Evolutionary conservation across 2,329 filamentous ascomycete genomes (phyloP), one percentile per base, ranked within the genome.

Genomic region (Ophiostoma sp.): DNA sequence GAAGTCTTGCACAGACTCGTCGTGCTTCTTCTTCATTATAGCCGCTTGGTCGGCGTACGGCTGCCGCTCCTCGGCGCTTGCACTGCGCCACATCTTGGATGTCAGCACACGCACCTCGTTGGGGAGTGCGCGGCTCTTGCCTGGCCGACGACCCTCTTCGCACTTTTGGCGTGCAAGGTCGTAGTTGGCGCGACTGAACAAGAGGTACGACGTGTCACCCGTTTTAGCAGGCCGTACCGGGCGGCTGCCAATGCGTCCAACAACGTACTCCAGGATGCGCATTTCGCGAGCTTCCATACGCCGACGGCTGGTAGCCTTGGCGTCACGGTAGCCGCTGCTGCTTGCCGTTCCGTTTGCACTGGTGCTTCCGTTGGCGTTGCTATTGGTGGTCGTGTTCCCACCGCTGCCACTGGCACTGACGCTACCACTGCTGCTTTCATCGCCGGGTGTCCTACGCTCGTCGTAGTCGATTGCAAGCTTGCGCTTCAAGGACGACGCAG

Each of bases 51-150:
- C 88, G 65, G 93, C 84, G 74, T 91, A 98, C 0, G 93, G 93
- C 75, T 85, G 84, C 75, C 89, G 91, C 73, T 87, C 84, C 62
- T 90, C 90, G 5, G 87, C 82, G 1, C 83, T 79, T 0, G 91
- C 87, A 65, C 91, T 89, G 73, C 90, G 91, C 95, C 95, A 99
- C 88, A 95, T 93, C 75, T 90, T 89, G 41, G 93, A 93, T 9
- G 95, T 86, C 76, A 93, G 92, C 66, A 88, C 86, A 45, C 95
- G 90, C 68, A 98, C 90, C 75, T 96, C 92, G 74, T 92, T 96
- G 6, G 89, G 87, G 60, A 85, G 83, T 0, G 87, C 81, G 72
- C 89, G 89, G 11, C 86, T 85, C 66, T 87, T 89, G 44, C 86
- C 83, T 3, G 84, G 81, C 68, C 84, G 83, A 41, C 89, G 85